phyloP scores from a whole-genome alignment of 1,284 basidiomycete genomes.

The Ganoderma boninense region DNA sequence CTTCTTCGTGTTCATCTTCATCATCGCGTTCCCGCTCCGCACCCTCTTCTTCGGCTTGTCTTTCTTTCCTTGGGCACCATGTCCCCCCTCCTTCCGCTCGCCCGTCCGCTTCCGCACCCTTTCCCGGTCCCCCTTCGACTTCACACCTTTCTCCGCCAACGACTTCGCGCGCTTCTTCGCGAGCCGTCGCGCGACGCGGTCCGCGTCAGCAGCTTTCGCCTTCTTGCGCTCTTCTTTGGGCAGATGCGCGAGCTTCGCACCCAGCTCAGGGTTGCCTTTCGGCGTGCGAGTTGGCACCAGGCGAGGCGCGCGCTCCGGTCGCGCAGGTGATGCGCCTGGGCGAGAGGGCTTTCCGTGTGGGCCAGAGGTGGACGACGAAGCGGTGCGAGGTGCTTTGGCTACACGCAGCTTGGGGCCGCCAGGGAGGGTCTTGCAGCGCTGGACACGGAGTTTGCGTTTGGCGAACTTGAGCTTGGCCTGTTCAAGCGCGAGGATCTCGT shows the following conservation, averaged over 20 bases:
- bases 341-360: constrained; percentile 32
- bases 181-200: constrained; percentile 82
- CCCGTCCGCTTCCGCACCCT: constrained; percentile 58
- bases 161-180: constrained; percentile 88
- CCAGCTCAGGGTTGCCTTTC: constrained; percentile 84
- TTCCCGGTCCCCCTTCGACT: constrained; percentile 48
- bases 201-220: constrained; percentile 79
- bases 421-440: constrained; percentile 78
- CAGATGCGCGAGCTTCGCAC: constrained; percentile 76
- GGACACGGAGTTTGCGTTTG: constrained; percentile 88
- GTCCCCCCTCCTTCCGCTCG: constrained; percentile 41
- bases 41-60: constrained; percentile 58
- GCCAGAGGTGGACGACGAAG: constrained; percentile 25
- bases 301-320: constrained; percentile 9
- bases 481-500: constrained; percentile 86
- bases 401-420: constrained; percentile 41
- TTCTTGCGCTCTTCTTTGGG: constrained; percentile 89
- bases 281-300: constrained; percentile 51
- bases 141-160: constrained; percentile 55
- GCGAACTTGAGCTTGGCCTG: constrained; percentile 83
- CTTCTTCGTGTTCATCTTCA: constrained; percentile 69
- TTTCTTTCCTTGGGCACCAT: constrained; percentile 19
- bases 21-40: constrained; percentile 62
- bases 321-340: constrained; percentile 5
- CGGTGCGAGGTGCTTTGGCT: constrained; percentile 22